A percentile compares a stretch with the other conserved stretches of the same genome.
phyloP scores from a whole-genome alignment of 2,329 filamentous ascomycete genomes.

The Arachnomyces sp. region DNA sequence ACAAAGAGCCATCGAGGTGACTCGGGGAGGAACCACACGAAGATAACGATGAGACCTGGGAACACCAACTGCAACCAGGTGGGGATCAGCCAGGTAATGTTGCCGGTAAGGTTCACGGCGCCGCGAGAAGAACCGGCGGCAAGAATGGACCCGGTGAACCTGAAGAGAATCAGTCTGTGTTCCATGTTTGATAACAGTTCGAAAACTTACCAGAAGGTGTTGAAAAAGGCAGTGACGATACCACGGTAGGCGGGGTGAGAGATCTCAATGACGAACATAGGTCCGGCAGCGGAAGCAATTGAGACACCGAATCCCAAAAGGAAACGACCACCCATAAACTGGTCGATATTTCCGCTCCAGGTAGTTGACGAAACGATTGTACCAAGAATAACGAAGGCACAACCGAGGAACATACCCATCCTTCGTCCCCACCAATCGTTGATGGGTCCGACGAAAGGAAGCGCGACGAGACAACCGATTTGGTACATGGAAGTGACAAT shows the following conservation, averaged over 20 bases:
- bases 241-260: conserved; percentile 56
- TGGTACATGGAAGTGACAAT: conserved; percentile 41
- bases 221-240: conserved; percentile 52
- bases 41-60: conserved; percentile 39
- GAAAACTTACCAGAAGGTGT: conserved; percentile 39
- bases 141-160: conserved; percentile 39
- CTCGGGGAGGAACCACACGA: conserved; percentile 51
- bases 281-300: conserved; percentile 52
- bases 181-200: neutral
- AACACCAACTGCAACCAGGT: conserved; percentile 45
- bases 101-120: conserved; percentile 26
- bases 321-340: conserved; percentile 51
- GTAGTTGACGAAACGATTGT: conserved; percentile 44
- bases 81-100: conserved; percentile 51
- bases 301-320: conserved; percentile 51
- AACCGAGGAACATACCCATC: conserved; percentile 49
- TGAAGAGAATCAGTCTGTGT: conserved; percentile 2
- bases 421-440: conserved; percentile 45
- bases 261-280: conserved; percentile 56
- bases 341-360: conserved; percentile 29
- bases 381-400: conserved; percentile 44
- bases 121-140: conserved; percentile 49
- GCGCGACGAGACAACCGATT: conserved; percentile 38
- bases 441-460: conserved; percentile 40
- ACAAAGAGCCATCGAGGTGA: conserved; percentile 55